These are phyloP conservation scores for Achaetomium macrosporum DNA, from an alignment of 2,329 filamentous ascomycete genomes.

Conservation along the genomic window DNA sequence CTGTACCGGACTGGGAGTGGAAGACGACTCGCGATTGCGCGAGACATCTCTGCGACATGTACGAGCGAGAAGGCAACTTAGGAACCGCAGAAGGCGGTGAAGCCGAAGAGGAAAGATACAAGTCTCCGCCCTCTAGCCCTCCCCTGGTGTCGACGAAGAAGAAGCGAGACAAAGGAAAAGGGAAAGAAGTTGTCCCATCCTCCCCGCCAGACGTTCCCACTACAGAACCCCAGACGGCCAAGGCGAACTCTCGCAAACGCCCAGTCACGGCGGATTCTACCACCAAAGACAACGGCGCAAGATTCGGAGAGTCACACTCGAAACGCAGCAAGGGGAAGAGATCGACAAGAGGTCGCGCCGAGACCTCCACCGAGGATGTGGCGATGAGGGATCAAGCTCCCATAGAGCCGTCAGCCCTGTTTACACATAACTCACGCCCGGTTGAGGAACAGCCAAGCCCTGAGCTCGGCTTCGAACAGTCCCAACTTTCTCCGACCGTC, in stretches of 20 bases:
- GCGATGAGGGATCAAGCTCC: background rate
- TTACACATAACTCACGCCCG: background rate
- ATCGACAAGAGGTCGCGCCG: background rate
- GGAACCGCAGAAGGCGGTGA: background rate
- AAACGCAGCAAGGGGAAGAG: background rate
- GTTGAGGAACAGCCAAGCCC: background rate
- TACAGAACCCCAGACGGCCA: background rate
- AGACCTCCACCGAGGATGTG: background rate
- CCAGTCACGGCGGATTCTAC: background rate
- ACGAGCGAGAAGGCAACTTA: conserved; percentile 21
- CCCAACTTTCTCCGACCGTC: conserved; percentile 2
- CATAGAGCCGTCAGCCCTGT: background rate
- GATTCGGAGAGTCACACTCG: background rate
- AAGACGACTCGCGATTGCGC: conserved; percentile 21
- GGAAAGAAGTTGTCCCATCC: background rate
- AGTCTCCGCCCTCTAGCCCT: background rate
- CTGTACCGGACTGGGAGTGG: conserved; percentile 19
- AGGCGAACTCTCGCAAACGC: background rate
- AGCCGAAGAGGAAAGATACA: background rate
- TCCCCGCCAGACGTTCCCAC: background rate
- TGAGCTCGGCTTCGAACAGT: background rate
- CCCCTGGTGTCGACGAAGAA: background rate
- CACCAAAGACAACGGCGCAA: background rate
- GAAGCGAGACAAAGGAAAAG: background rate
- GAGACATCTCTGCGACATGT: conserved; percentile 20